A percentile compares a stretch with the other conserved stretches of the same genome.
Evolutionary conservation across 2,329 filamentous ascomycete genomes (phyloP).

Genomic region (Fusarium sp.): DNA sequence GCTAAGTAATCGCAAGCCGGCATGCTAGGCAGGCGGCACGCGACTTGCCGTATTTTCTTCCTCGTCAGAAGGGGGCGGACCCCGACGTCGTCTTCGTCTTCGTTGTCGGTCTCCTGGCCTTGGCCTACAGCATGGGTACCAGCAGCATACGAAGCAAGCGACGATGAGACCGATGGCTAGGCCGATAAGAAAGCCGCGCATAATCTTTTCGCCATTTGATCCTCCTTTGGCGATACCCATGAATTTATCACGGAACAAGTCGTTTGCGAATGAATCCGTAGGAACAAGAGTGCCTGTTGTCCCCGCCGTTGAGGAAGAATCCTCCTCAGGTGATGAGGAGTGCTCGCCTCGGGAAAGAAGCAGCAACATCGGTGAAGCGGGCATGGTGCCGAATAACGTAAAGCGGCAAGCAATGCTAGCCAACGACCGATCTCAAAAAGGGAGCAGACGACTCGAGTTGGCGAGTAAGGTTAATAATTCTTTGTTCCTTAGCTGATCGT

Average conservation of each 20-base stretch:
- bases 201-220: constrained; percentile 48
- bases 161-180: constrained; percentile 48
- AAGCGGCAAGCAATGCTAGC: constrained; percentile 6
- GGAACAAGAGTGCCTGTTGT: constrained; percentile 21
- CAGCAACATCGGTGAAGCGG: constrained; percentile 17
- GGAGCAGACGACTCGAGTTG: background rate
- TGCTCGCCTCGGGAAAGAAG: constrained; percentile 37
- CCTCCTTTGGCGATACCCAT: constrained; percentile 46
- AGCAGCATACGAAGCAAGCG: constrained; percentile 50
- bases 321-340: constrained; percentile 37
- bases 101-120: constrained; percentile 28
- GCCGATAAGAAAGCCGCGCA: constrained; percentile 51
- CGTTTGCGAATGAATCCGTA: constrained; percentile 36
- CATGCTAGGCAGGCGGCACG: constrained; percentile 21
- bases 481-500: constrained; percentile 3
- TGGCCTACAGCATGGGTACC: constrained; percentile 48
- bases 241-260: constrained; percentile 45
- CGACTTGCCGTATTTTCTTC: constrained; percentile 27
- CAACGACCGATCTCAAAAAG: background rate
- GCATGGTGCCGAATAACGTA: constrained; percentile 24
- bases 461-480: constrained; percentile 25
- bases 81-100: constrained; percentile 30
- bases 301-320: constrained; percentile 27
- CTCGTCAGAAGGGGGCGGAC: constrained; percentile 31
- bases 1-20: background rate